Evolutionary conservation across 1,139 yeast genomes (phyloP).

Genomic region (Hanseniaspora uvarum): DNA sequence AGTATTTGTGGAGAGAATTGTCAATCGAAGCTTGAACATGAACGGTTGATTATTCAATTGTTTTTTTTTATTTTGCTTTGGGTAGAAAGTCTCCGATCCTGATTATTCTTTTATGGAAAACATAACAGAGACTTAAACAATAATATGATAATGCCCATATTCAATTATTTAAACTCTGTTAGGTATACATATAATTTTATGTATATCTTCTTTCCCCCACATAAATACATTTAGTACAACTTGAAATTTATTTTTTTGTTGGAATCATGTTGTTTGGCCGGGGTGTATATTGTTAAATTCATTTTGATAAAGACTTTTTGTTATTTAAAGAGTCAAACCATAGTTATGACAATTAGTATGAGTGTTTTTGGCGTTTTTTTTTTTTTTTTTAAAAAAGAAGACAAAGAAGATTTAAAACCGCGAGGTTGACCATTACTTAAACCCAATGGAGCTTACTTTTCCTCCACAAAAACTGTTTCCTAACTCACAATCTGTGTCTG

Average conservation of each 20-base stretch:
- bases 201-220: constrained; percentile 16
- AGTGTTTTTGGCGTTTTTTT: constrained; percentile 20
- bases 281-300: constrained; percentile 19
- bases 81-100: constrained; percentile 91
- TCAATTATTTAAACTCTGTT: constrained; percentile 20
- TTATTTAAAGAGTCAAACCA: constrained; percentile 47
- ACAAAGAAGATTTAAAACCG: constrained; percentile 2
- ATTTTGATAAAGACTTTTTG: constrained; percentile 52
- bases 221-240: constrained; percentile 6
- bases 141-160: constrained; percentile 18
- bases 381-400: too few species aligned
- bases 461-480: constrained; percentile 48
- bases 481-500: constrained; percentile 29
- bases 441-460: constrained; percentile 91
- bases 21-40: constrained; percentile 61
- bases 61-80: constrained; percentile 51
- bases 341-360: constrained; percentile 65
- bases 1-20: constrained; percentile 52
- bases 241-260: neutral
- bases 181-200: constrained; percentile 10
- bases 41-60: neutral
- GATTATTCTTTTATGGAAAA: constrained; percentile 37
- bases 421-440: constrained; percentile 31
- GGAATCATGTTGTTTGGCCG: constrained; percentile 6
- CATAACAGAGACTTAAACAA: constrained; percentile 35